Conservation (phyloP, 306 rosid genomes). For the Cajanus cajan region DNA sequence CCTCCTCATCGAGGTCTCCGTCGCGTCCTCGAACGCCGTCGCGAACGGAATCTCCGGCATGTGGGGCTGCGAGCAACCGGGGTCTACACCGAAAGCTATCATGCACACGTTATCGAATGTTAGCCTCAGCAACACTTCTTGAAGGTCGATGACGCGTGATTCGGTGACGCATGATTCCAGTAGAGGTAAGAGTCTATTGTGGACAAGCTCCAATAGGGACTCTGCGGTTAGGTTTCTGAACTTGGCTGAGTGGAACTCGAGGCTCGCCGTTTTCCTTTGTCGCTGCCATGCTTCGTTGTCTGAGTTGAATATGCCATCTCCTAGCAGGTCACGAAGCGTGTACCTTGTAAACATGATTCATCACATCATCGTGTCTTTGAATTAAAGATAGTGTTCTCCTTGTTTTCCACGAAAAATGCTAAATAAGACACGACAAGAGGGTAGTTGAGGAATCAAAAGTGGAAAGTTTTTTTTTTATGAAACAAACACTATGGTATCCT, state of each 20-base stretch:
- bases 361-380: too few species aligned
- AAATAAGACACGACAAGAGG: too few species aligned
- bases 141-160: slow-evolving; percentile 50
- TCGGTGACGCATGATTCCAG: slow-evolving; percentile 42
- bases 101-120: slow-evolving; percentile 90
- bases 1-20: slow-evolving; percentile 64
- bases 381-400: too few species aligned
- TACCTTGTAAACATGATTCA: too few species aligned
- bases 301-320: slow-evolving; percentile 76
- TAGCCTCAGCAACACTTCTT: slow-evolving; percentile 69
- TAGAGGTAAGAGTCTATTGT: slow-evolving; percentile 56
- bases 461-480: too few species aligned
- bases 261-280: slow-evolving; percentile 83
- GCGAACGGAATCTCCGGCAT: slow-evolving; percentile 76
- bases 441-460: too few species aligned
- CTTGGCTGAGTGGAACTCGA: slow-evolving; percentile 76
- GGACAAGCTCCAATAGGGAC: slow-evolving; percentile 68
- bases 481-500: too few species aligned
- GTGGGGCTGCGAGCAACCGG: slow-evolving; percentile 62
- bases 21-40: slow-evolving; percentile 81
- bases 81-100: slow-evolving; percentile 92
- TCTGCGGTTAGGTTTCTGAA: slow-evolving; percentile 59
- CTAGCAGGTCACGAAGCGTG: slow-evolving; percentile 70
- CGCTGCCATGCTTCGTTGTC: slow-evolving; percentile 76
- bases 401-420: too few species aligned